Base-by-base conservation (phyloP, 768 basidiomycete genomes). In the Leucocoprinus leucothites region DNA sequence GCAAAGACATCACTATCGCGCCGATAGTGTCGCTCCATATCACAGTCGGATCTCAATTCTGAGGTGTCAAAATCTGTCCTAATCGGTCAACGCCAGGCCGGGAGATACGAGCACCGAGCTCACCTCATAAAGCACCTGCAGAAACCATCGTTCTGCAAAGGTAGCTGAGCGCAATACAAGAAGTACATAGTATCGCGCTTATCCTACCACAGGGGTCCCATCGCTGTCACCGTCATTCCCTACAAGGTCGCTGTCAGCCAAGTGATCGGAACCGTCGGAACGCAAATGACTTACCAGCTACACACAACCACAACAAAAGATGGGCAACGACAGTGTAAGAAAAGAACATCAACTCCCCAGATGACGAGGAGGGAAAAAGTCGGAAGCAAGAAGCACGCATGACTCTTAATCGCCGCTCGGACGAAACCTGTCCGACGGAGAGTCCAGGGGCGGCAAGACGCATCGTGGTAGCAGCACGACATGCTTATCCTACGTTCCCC, bases 121-220 rank as follows among this genome's bases (percentile, higher is more conserved):
- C 34, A 50, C 48, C 48, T 50, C 36, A 3, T 25, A 48, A 21
- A 24, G 22, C 34, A 13, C 1, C 18, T 24, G 35, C 13, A 21
- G 18, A 24, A 16, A 21, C 13, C 19, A 3, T 3, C 6, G 36
- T 40, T 36, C 22, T 31, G 14, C 35, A 22, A 19, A 9, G 22
- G 11, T 34, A 22, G 26, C 47, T 40, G 16, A 40, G 48, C 22
- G 38, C 38, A 38, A 38, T n/a, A 11, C 11, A 38, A n/a, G 16
- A 11, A 13, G 3, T 38, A n/a, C 38, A n/a, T 38, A 3, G 38
- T 38, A 31, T 16, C 35, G 35, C 14, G 44, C n/a, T 11, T 44
- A 45, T 26, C 44, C 43, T 25, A 44, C 42, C 41, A 44, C 41
- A 52, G 42, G 44, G 22, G 52, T 25, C 40, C n/a, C 51, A 45